Conservation (phyloP, 108 stramenopile genomes). For the Skeletonema marinoi region DNA sequence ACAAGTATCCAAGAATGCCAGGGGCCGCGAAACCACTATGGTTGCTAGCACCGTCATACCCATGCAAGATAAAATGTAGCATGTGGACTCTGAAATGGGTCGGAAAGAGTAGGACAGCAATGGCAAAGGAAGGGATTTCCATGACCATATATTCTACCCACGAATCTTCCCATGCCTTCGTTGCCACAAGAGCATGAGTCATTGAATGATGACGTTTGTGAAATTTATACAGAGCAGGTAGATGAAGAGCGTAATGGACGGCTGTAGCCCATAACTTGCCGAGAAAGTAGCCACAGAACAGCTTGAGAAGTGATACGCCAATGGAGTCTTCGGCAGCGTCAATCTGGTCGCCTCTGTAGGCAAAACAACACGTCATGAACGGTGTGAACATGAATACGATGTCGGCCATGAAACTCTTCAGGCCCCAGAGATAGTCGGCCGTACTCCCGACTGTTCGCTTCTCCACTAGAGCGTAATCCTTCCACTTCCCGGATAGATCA, state of each 20-base stretch:
- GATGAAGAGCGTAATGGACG: slow-evolving; percentile 35
- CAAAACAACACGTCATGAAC: slow-evolving; percentile 36
- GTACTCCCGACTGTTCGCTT: slow-evolving; percentile 3
- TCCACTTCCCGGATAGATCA: slow-evolving; percentile 33
- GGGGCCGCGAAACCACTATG: slow-evolving; percentile 43
- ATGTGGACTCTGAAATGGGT: slow-evolving; percentile 21
- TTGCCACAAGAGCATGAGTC: slow-evolving; percentile 27
- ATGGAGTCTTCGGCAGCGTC: slow-evolving; percentile 6
- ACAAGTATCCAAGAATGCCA: slow-evolving; percentile 20
- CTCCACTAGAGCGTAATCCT: slow-evolving; percentile 11
- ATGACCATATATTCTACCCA: slow-evolving; percentile 38
- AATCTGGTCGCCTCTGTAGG: slow-evolving; percentile 8
- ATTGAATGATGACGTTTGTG: slow-evolving; percentile 34
- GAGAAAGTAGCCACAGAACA: slow-evolving; percentile 20
- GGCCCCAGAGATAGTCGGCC: slow-evolving; percentile 23
- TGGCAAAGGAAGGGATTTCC: slow-evolving; percentile 43
- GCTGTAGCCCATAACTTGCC: slow-evolving; percentile 42
- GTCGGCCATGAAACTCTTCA: slow-evolving; percentile 29
- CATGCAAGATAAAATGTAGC: slow-evolving; percentile 36
- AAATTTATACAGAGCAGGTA: slow-evolving; percentile 26
- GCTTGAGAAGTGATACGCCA: slow-evolving; percentile 7
- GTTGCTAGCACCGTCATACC: slow-evolving; percentile 40
- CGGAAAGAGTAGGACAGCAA: slow-evolving; percentile 29
- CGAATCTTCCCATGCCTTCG: slow-evolving; percentile 33
- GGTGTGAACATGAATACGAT: slow-evolving; percentile 34